Percentiles rank a stretch among this genome's conserved stretches.
These are phyloP conservation scores for Scheffersomyces cryptocercus DNA, from an alignment of 1,139 yeast genomes.

Conservation along the genomic window DNA sequence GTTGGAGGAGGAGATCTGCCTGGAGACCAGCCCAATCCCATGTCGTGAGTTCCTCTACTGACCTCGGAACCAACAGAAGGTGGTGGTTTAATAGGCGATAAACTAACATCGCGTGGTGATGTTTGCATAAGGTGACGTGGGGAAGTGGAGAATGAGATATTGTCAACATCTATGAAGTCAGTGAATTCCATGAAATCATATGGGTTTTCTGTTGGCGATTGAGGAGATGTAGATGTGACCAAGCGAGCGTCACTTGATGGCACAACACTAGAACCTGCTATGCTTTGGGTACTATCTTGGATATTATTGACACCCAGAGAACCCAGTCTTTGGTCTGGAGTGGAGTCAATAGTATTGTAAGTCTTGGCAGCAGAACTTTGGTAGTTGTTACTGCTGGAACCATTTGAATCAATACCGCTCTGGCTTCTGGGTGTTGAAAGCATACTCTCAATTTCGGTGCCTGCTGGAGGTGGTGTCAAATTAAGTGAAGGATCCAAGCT, in stretches of 20 bases:
- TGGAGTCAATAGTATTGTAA: neutral
- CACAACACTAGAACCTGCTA: too few relatives aligned
- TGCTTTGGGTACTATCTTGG: too few relatives aligned
- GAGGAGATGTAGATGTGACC: constrained; percentile 5
- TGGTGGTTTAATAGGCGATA: constrained; percentile 1
- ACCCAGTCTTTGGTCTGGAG: neutral
- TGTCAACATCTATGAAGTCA: constrained; percentile 63
- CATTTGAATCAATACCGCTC: too few relatives aligned
- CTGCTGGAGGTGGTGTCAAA: too few relatives aligned
- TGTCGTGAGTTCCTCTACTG: constrained; percentile 2
- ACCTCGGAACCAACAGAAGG: constrained; percentile 14
- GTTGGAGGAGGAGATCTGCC: constrained; percentile 1
- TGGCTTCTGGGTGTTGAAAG: too few relatives aligned
- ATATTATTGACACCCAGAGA: too few relatives aligned
- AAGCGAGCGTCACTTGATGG: neutral
- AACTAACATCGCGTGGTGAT: neutral
- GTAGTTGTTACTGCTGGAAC: too few relatives aligned
- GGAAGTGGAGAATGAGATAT: constrained; percentile 30
- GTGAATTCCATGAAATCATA: constrained; percentile 58
- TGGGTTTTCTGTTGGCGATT: constrained; percentile 17
- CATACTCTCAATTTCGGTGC: too few relatives aligned
- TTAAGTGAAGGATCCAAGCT: too few relatives aligned
- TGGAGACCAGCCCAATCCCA: neutral
- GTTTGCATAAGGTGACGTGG: constrained; percentile 7
- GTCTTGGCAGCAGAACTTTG: too few relatives aligned